Base-by-base conservation (phyloP, 441 rosid genomes). In the Gossypium lobatum region DNA sequence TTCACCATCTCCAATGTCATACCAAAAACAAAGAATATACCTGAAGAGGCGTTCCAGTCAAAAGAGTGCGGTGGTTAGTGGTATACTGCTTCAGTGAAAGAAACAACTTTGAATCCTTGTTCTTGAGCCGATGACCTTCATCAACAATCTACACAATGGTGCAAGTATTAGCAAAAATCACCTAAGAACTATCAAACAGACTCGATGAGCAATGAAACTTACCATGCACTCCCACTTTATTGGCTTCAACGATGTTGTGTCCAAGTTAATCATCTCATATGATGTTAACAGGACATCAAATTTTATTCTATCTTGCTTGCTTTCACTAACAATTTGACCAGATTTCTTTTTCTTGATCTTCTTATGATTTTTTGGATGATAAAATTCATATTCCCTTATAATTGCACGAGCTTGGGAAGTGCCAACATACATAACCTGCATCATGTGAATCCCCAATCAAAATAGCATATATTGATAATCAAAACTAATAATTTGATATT, bases 11-110 rank as follows among this genome's bases (percentile, higher is more conserved):
- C 26, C 26, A 55, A 65, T 14, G 48, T 25, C 73, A 50, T 16
- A 68, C 14, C 46, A 71, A 50, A 76, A 78, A 63, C 64, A 72
- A 69, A 73, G 71, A 64, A 83, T 84, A 59, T 74, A 96, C 99
- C 96, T 96, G 99, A 79, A 96, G 98, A 52, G 99, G 99, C 50
- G 99, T 96, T 83, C 99, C 99, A 52, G 99, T 96, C 84, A 96
- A 87, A 74, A 96, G 99, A 73, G 88, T 88, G 18, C 99, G 96
- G 78, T 96, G 99, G 74, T 86, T 84, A 78, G 93, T 93, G 48
- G 84, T 80, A 80, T 92, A 93, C 81, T 92, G 99, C 81, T 88
- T 96, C 87, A 96, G 61, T 13, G 96, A 87, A 67, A 84, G 84
- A 84, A 93, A 96, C 80, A 96, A 85, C 78, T 93, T 93, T 46